Conservation (phyloP, 352 stramenopile genomes). For the Phytophthora pisi region DNA sequence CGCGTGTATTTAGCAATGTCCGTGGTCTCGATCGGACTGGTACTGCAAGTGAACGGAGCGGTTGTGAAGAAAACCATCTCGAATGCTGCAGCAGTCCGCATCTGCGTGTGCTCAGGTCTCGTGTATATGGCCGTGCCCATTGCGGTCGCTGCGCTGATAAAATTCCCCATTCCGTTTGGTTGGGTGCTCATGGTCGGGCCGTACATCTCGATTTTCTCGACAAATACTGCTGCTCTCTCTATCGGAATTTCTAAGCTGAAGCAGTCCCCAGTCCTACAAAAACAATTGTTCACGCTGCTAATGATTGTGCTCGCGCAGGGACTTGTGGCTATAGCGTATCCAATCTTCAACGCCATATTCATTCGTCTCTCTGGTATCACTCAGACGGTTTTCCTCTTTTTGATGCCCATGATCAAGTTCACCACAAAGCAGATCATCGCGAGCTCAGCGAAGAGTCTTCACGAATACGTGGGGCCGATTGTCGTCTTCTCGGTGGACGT, state of each 20-base stretch:
- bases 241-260: neutral
- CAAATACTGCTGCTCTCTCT: neutral
- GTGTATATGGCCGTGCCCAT: neutral
- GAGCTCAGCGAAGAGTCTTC: neutral
- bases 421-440: conserved; percentile 1
- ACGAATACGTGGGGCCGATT: neutral
- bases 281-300: neutral
- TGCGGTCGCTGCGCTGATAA: neutral
- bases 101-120: neutral
- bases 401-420: conserved; percentile 3
- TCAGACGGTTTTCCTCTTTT: neutral
- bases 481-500: conserved; percentile 1
- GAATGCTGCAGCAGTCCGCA: neutral
- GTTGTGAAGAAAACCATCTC: neutral
- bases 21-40: neutral
- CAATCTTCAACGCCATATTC: neutral
- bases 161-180: conserved; percentile 1
- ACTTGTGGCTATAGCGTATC: conserved; percentile 1
- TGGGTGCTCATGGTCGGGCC: neutral
- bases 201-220: neutral
- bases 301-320: neutral
- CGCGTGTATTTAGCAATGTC: neutral
- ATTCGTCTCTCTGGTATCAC: neutral
- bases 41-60: neutral
- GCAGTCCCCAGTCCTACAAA: neutral